phyloP scores from a whole-genome alignment of 2,329 filamentous ascomycete species.

The Pleurostoma richardsiae region DNA sequence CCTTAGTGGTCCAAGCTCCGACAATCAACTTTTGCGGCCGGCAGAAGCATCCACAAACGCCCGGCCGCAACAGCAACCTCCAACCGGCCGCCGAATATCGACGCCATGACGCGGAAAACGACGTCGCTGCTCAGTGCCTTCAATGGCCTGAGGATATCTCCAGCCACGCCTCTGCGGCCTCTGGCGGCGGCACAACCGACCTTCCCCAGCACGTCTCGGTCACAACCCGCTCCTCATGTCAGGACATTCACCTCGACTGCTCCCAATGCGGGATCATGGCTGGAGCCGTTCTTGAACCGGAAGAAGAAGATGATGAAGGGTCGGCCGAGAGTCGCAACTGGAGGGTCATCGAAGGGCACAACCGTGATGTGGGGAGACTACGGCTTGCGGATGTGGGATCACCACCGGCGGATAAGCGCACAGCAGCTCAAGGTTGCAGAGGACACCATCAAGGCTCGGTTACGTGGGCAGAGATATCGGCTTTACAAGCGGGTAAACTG shows the following conservation, averaged over 20 bases:
- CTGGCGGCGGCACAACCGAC: conserved; percentile 18
- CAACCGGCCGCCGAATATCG: conserved; percentile 1
- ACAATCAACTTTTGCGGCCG: conserved; percentile 6
- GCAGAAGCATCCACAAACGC: conserved; percentile 1
- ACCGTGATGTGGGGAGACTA: conserved; percentile 97
- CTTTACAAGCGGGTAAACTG: conserved; percentile 88
- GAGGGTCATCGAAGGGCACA: conserved; percentile 86
- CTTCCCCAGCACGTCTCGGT: conserved; percentile 18
- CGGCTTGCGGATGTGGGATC: conserved; percentile 87
- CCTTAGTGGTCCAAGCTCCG: conserved; percentile 10
- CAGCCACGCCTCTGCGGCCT: conserved; percentile 32
- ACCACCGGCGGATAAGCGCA: conserved; percentile 86
- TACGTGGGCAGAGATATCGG: conserved; percentile 88
- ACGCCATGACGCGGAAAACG: conserved; percentile 38
- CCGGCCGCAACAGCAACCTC: conserved; percentile 15
- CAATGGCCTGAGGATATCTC: conserved; percentile 40
- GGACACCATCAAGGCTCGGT: conserved; percentile 82
- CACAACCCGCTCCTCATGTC: conserved; percentile 33
- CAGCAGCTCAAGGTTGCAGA: conserved; percentile 84
- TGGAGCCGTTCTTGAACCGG: conserved; percentile 69
- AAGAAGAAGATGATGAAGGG: conserved; percentile 92
- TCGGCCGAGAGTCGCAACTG: conserved; percentile 79
- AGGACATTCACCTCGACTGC: conserved; percentile 71
- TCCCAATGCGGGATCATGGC: conserved; percentile 63
- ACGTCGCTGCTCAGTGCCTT: conserved; percentile 46